phyloP scores from a whole-genome alignment of 441 rosid species.

The Hypseocharis bilobata region DNA sequence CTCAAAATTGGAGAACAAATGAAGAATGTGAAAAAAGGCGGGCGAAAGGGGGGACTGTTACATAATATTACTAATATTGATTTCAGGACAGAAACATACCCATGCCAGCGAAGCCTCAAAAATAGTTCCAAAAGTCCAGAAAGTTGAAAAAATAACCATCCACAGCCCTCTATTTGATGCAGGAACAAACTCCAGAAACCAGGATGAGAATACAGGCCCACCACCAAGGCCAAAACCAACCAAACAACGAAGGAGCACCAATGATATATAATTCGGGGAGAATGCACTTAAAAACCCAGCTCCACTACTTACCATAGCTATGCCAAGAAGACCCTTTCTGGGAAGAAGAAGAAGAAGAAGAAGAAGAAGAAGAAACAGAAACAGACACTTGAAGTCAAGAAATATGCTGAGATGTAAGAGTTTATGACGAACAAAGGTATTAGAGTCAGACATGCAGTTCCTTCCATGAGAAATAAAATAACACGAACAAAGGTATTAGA shows the following conservation, averaged over 20 bases:
- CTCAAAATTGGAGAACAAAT: too few relatives aligned
- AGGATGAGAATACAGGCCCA: conserved; percentile 81
- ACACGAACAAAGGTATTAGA: neutral
- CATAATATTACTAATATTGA: too few relatives aligned
- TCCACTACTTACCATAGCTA: conserved; percentile 60
- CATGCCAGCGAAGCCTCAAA: conserved; percentile 79
- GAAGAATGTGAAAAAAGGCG: too few relatives aligned
- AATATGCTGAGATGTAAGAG: too few relatives aligned
- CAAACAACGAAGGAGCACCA: conserved; percentile 54
- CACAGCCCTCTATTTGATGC: conserved; percentile 79
- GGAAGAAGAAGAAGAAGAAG: conserved; percentile 17
- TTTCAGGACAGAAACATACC: conserved; percentile 41
- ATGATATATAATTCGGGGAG: conserved; percentile 49
- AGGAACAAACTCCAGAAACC: conserved; percentile 92
- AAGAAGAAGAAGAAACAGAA: conserved; percentile 1
- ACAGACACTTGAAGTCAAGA: neutral
- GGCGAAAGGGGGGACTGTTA: too few relatives aligned
- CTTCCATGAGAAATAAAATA: too few relatives aligned
- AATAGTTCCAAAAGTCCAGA: conserved; percentile 81
- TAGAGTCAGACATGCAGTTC: neutral
- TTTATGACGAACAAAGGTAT: neutral
- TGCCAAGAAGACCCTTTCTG: conserved; percentile 84
- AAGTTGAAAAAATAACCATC: conserved; percentile 77
- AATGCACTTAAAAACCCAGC: conserved; percentile 77
- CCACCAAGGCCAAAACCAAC: conserved; percentile 95